Evolutionary conservation across 805 yeast species (phyloP), one percentile per base, ranked within the genome.

Genomic region (Candida nemodendra): DNA sequence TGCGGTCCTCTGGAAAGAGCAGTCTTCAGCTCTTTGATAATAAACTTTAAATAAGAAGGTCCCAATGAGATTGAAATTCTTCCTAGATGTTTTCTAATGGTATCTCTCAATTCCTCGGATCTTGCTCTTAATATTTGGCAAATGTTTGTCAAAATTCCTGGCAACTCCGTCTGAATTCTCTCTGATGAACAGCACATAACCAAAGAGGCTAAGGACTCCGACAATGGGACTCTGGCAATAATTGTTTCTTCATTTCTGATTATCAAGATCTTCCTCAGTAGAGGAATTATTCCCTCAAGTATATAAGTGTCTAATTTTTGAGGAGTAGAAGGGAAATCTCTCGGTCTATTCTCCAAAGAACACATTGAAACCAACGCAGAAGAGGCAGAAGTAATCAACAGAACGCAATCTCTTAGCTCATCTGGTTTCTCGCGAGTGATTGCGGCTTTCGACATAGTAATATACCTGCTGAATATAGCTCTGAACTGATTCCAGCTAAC

Each of bases 1-100:
- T 93, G 98, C 11, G 96, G 86, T 18, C 99, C 99, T 55, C 95
- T 72, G 4, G 82, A 73, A 37, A 91, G 68, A 0, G 97, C 95
- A 14, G 82, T 64, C 47, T 76, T 79, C 53, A 93, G 70, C 56
- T 93, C 98, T 41, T 76, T 75, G 17, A 93, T 64, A 33, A 93
- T 76, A 55, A 89, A 88, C 38, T 73, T 71, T 42, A 91, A 65
- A 56, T 89, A 89, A 16, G 63, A 59, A 0, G 95, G 71, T 1
- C 98, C 98, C 23, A 91, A 68, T 21, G 76, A 66, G 1, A 62
- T 52, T 2, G 84, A 70, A 32, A 89, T 78, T 45, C 74, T 75
- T 17, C 86, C 79, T 36, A 93, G 65, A 14, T 83, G 78, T 44
- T 80, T 82, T 54, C 99, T 74, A 8, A 86, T 82, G 2, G 87